Evolutionary conservation across 2,329 filamentous ascomycete genomes (phyloP).

Genomic region (Byssothecium circinans): DNA sequence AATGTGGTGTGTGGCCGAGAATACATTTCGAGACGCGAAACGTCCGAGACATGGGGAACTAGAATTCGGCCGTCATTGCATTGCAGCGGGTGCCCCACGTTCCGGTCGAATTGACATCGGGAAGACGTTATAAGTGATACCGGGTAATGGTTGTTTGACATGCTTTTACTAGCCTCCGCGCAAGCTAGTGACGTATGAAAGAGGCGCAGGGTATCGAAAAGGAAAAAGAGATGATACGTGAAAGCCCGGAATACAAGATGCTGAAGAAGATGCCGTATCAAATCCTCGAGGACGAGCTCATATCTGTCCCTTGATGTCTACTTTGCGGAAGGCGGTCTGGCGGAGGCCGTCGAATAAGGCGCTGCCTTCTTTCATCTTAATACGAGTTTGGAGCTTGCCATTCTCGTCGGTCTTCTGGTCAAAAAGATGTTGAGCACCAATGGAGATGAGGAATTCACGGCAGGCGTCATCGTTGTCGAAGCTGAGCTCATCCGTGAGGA

Average conservation of each 20-base stretch:
- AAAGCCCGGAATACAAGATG: background rate
- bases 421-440: constrained; percentile 74
- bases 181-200: constrained; percentile 25
- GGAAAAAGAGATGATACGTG: constrained; percentile 5
- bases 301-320: constrained; percentile 98
- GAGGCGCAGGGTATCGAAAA: constrained; percentile 26
- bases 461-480: constrained; percentile 93
- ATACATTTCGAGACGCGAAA: constrained; percentile 28
- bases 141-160: constrained; percentile 26
- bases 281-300: constrained; percentile 48
- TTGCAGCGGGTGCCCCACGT: constrained; percentile 34
- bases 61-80: constrained; percentile 37
- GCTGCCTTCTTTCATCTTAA: constrained; percentile 63
- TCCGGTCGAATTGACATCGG: constrained; percentile 28
- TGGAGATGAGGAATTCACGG: constrained; percentile 83
- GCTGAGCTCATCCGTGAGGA: constrained; percentile 92
- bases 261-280: background rate
- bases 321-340: constrained; percentile 73
- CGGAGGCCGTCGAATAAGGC: constrained; percentile 73
- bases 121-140: constrained; percentile 28
- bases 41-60: constrained; percentile 26
- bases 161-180: constrained; percentile 11
- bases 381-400: constrained; percentile 22
- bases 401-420: constrained; percentile 67
- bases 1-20: constrained; percentile 13